phyloP scores from a whole-genome alignment of 2,329 filamentous ascomycete species.

The Trichophyton rubrum region DNA sequence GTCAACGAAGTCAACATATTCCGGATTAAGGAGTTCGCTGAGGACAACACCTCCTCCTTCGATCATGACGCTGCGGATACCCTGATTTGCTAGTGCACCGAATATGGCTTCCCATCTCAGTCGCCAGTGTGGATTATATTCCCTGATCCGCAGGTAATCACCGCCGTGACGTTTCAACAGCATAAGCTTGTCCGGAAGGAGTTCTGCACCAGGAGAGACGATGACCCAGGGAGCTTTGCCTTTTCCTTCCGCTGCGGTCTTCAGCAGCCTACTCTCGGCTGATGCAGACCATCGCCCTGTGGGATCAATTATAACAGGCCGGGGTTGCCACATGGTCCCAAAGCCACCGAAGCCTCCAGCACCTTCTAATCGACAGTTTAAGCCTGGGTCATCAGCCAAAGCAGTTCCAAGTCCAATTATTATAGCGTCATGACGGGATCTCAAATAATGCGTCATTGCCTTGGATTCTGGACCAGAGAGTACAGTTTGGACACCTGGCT shows the following conservation, averaged over 20 bases:
- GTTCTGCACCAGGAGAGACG: constrained; percentile 36
- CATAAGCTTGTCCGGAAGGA: constrained; percentile 36
- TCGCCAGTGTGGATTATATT: constrained; percentile 31
- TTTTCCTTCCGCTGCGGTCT: constrained; percentile 48
- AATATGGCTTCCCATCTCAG: constrained; percentile 57
- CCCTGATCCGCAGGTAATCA: constrained; percentile 32
- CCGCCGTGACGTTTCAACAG: constrained; percentile 37
- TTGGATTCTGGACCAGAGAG: constrained; percentile 77
- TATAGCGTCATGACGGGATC: constrained; percentile 71
- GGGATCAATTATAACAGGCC: constrained; percentile 74
- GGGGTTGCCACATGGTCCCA: constrained; percentile 51
- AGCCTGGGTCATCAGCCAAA: constrained; percentile 66
- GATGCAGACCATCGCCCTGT: constrained; percentile 57
- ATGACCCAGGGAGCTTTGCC: constrained; percentile 67
- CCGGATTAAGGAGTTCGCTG: constrained; percentile 59
- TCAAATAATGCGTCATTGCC: constrained; percentile 89
- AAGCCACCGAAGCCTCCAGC: constrained; percentile 45
- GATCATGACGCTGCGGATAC: constrained; percentile 72
- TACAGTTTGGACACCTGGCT: constrained; percentile 66
- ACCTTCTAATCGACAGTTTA: constrained; percentile 68
- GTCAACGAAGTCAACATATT: constrained; percentile 51
- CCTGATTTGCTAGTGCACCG: constrained; percentile 43
- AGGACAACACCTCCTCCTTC: constrained; percentile 78
- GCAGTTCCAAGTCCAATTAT: constrained; percentile 75
- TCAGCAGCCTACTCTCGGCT: constrained; percentile 51